Percentiles rank a stretch among this genome's conserved stretches.
Conservation (phyloP, 23 red algal species). For the Pyropia yezoensis region DNA sequence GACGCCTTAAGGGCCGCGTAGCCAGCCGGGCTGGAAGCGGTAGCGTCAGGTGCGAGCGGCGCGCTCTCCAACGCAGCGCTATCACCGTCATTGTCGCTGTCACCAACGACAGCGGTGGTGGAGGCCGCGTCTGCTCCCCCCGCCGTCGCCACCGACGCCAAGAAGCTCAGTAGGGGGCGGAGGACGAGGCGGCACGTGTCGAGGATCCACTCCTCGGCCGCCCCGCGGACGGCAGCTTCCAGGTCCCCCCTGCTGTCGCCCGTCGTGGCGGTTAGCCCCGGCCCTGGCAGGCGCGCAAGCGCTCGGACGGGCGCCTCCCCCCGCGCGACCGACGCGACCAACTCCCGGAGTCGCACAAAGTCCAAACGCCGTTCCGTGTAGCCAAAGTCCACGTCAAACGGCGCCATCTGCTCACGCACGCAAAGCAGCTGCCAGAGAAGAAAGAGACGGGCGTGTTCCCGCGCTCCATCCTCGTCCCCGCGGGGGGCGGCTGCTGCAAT, state of each 20-base stretch:
- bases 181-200: slow-evolving; percentile 51
- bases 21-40: slow-evolving; percentile 8
- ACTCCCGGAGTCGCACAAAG: slow-evolving; percentile 48
- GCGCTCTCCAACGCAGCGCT: slow-evolving; percentile 1
- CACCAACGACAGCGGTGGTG: too few species aligned
- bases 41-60: slow-evolving; percentile 14
- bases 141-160: slow-evolving; percentile 15
- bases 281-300: slow-evolving; percentile 32
- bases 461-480: slow-evolving; percentile 28
- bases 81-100: too few species aligned
- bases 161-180: slow-evolving; percentile 58
- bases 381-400: slow-evolving; percentile 84
- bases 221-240: slow-evolving; percentile 33
- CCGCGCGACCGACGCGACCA: slow-evolving; percentile 44
- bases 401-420: slow-evolving; percentile 78
- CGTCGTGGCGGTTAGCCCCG: slow-evolving; percentile 20
- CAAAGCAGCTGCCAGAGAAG: slow-evolving; percentile 82
- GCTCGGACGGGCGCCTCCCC: slow-evolving; percentile 64
- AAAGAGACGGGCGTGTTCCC: slow-evolving; percentile 66
- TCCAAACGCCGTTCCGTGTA: slow-evolving; percentile 75
- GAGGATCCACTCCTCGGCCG: slow-evolving; percentile 78
- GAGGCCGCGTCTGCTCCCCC: too few species aligned
- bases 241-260: slow-evolving; percentile 61
- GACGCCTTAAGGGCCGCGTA: slow-evolving; percentile 35
- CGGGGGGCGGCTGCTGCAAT: slow-evolving; percentile 32